A percentile compares a stretch with the other conserved stretches of the same genome.
Evolutionary conservation across 495 filamentous ascomycete species (phyloP).

Genomic region (Aspergillus wentii): DNA sequence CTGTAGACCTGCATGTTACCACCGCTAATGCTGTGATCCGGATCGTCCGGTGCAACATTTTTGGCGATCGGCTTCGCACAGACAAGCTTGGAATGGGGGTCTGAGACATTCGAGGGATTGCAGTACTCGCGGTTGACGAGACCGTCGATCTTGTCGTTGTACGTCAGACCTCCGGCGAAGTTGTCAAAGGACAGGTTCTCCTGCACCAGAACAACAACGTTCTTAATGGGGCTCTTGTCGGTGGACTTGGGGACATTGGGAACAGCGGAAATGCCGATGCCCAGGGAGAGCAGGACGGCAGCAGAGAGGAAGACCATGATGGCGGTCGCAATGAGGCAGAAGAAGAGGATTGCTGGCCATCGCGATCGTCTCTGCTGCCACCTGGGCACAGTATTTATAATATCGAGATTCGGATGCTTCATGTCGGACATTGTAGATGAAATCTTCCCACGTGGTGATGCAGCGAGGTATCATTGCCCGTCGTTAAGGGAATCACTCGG

Average conservation of each 20-base stretch:
- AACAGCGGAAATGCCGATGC: not conserved
- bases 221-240: constrained; percentile 33
- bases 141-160: constrained; percentile 28
- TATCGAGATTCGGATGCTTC: too few species aligned
- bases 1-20: constrained; percentile 46
- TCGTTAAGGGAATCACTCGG: too few species aligned
- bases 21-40: constrained; percentile 44
- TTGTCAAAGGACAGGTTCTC: constrained; percentile 44
- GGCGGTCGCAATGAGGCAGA: not conserved
- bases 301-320: not conserved
- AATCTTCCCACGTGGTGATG: too few species aligned
- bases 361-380: too few species aligned
- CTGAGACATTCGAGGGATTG: constrained; percentile 34
- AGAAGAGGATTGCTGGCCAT: too few species aligned
- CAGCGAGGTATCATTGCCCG: too few species aligned
- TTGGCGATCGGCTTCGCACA: constrained; percentile 31
- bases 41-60: constrained; percentile 37
- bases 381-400: not conserved
- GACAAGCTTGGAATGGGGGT: constrained; percentile 24
- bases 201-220: constrained; percentile 39
- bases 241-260: not conserved
- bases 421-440: too few species aligned
- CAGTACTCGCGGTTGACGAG: constrained; percentile 31
- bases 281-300: not conserved
- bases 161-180: constrained; percentile 35